Base-by-base conservation (phyloP, 2,329 filamentous ascomycete genomes). In the Coniochaeta prunicola region DNA sequence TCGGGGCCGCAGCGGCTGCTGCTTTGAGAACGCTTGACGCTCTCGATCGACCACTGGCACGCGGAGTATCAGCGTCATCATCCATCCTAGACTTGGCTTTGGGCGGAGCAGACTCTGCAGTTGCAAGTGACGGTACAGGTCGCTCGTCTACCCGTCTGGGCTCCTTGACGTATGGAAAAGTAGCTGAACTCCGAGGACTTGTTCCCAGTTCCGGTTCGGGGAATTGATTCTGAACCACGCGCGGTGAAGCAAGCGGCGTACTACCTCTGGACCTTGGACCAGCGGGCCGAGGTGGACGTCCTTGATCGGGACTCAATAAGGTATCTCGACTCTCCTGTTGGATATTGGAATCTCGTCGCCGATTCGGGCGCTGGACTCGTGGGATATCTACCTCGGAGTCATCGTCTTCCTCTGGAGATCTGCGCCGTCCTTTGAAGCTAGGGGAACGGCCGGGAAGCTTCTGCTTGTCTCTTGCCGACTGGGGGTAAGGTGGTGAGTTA, bases 371-470 rank as follows among this genome's bases (percentile, higher is more conserved):
- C 12, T 63, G 61, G 62, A 21, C 68, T 58, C 68, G 73, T 12
- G 68, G 61, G 33, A 70, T 65, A 10, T 78, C 77, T 21, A 77
- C 76, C 28, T 71, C 73, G 2, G 74, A 76, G 34, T 72, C 72
- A 19, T 68, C 74, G 7, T 71, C 71, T n/a, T 72, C 70, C 15
- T 69, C 66, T 4, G 63, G 58, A 31, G 69, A 67, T 4, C 67
- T 64, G 13, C 65, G 59, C 15, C 61, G 58, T 40, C 62, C 62
- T 21, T 61, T 50, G 58, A 68, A 64, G 5, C 62, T 68, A 2
- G 70, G 67, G 26, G 68, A 64, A 7, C 67, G 61, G 63, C 68
- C 65, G 56, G 68, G 57, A 61, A 67, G 61, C 24, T 62, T 65
- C 17, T 63, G 61, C 38, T 63, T 60, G 9, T 55, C 53, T 34